Percentiles rank a stretch among this genome's conserved stretches.
Conservation (phyloP, 306 rosid species). For the cucumber (Cucumis sativus) region DNA sequence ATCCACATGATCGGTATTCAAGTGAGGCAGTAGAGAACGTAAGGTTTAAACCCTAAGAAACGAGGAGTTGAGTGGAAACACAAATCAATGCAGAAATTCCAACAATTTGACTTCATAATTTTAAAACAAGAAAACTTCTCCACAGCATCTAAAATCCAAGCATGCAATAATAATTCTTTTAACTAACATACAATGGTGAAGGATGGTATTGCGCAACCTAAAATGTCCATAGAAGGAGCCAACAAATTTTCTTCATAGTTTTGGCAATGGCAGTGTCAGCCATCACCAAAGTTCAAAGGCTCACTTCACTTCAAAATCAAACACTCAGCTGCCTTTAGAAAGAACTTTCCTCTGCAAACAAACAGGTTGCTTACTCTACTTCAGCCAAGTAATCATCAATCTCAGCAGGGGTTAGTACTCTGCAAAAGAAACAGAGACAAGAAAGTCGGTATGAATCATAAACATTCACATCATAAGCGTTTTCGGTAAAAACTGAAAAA, state of each 20-base stretch:
- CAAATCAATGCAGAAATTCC: neutral
- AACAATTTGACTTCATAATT: neutral
- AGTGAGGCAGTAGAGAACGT: neutral
- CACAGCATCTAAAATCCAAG: neutral
- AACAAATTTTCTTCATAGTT: neutral
- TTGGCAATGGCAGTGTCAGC: neutral
- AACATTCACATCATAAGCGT: neutral
- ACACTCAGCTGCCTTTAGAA: neutral
- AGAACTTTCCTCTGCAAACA: neutral
- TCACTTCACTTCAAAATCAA: neutral
- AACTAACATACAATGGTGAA: conserved; percentile 5
- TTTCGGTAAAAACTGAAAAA: neutral
- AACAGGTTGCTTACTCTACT: conserved; percentile 44
- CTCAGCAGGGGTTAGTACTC: conserved; percentile 91
- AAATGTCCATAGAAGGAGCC: neutral
- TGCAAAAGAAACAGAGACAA: conserved; percentile 24
- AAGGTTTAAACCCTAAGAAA: neutral
- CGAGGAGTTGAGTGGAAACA: neutral
- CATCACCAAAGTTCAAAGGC: neutral
- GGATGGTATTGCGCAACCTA: neutral
- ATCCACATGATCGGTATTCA: neutral
- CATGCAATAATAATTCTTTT: neutral
- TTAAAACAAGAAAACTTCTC: neutral
- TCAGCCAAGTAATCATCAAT: conserved; percentile 92
- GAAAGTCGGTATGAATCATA: neutral